A percentile compares a stretch with the other conserved stretches of the same genome.
These are phyloP conservation scores for Gossypium mustelinum DNA, from an alignment of 345 rosid species.

Conservation along the genomic window DNA sequence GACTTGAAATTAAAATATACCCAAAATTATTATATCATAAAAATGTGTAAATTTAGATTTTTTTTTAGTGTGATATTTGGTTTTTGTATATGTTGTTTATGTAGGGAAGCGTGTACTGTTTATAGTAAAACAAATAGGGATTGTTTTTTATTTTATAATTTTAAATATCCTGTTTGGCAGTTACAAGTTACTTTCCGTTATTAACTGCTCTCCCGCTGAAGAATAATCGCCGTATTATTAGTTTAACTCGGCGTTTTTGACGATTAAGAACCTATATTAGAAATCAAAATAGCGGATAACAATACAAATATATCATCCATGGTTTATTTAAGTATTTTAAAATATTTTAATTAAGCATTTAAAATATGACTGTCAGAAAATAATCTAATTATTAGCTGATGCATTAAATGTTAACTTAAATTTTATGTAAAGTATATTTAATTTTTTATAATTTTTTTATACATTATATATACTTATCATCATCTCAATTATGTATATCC, in stretches of 20 bases:
- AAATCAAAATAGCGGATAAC: neutral
- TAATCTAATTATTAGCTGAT: no score
- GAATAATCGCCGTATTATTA: conserved; percentile 9
- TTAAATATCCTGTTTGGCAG: neutral
- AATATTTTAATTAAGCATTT: no score
- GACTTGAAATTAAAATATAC: no score
- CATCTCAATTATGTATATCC: neutral
- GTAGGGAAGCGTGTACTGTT: no score
- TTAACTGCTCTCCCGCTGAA: neutral
- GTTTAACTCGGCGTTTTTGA: neutral
- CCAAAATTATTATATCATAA: no score
- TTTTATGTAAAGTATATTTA: no score
- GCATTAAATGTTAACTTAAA: no score
- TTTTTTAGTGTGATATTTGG: neutral
- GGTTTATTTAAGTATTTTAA: no score
- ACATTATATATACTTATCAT: no score
- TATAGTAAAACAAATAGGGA: neutral
- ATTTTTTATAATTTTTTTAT: no score
- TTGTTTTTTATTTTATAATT: neutral
- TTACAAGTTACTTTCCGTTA: conserved; percentile 15
- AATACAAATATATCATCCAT: neutral
- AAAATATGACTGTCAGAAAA: no score
- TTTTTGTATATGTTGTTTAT: neutral
- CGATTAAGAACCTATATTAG: neutral
- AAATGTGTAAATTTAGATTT: neutral